These are phyloP conservation scores for Colletotrichum gigasporum DNA, from an alignment of 2,329 filamentous ascomycete species.

Conservation along the genomic window DNA sequence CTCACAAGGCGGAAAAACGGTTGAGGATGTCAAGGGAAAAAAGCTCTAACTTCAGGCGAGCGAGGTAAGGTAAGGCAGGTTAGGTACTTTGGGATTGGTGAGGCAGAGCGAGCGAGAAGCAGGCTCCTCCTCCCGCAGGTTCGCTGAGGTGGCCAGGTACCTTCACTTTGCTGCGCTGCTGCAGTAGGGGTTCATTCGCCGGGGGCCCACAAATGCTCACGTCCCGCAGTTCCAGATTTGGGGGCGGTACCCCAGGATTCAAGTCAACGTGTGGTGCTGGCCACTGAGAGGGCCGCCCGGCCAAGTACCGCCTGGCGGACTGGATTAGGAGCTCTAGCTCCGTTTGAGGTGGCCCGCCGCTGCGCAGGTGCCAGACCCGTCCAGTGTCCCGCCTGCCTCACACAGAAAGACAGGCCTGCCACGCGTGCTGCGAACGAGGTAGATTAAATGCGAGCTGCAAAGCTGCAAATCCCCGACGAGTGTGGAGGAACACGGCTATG, in stretches of 20 bases:
- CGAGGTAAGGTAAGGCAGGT: no score
- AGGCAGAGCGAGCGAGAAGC: not conserved
- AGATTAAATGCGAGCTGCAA: not conserved
- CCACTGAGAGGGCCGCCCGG: not conserved
- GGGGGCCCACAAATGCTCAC: not conserved
- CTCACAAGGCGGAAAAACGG: not conserved
- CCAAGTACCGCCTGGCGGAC: not conserved
- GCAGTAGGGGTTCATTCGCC: not conserved
- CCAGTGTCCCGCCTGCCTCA: not conserved
- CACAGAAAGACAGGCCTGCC: constrained; percentile 8
- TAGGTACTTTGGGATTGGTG: not conserved
- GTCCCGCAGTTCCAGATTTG: constrained; percentile 14
- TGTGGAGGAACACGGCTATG: not conserved
- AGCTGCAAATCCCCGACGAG: not conserved
- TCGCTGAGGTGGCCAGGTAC: not conserved
- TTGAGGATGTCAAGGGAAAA: not conserved
- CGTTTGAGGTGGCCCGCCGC: not conserved
- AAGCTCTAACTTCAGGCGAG: constrained; percentile 2
- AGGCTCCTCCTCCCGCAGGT: not conserved
- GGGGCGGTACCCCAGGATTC: constrained; percentile 15
- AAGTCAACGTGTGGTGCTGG: constrained; percentile 1
- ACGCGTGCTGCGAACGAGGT: not conserved
- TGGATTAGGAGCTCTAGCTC: not conserved
- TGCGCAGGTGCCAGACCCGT: not conserved
- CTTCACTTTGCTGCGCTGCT: not conserved